Conservation (phyloP, 306 rosid species). For the Geum urbanum region DNA sequence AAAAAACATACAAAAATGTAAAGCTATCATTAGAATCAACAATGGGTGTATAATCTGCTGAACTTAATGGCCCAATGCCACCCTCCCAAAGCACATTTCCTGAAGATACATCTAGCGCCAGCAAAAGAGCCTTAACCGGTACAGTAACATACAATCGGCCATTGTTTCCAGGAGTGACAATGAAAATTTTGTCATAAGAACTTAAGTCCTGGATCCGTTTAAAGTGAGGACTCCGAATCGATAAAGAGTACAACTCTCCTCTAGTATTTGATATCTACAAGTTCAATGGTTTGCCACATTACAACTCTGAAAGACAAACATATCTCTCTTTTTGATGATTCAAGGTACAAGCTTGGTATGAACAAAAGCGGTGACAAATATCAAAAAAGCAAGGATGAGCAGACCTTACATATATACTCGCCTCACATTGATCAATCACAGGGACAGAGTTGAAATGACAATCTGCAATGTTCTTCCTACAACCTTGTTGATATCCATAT, state of each 20-base stretch:
- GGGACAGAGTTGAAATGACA: slow-evolving; percentile 64
- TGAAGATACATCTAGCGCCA: slow-evolving; percentile 63
- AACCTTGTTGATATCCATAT: slow-evolving; percentile 64
- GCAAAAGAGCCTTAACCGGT: slow-evolving; percentile 48
- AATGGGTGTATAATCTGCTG: slow-evolving; percentile 42
- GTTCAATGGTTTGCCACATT: neutral
- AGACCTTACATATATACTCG: slow-evolving; percentile 63
- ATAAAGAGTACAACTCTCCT: slow-evolving; percentile 64
- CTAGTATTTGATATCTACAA: slow-evolving; percentile 65
- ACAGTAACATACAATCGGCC: slow-evolving; percentile 66
- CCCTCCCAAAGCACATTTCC: slow-evolving; percentile 73
- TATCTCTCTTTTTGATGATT: neutral
- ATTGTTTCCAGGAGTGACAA: slow-evolving; percentile 68
- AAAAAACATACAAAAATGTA: neutral
- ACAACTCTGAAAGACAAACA: neutral
- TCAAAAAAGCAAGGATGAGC: slow-evolving; percentile 12
- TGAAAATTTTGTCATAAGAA: slow-evolving; percentile 49
- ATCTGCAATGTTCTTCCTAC: slow-evolving; percentile 45
- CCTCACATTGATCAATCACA: slow-evolving; percentile 77
- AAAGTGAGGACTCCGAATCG: slow-evolving; percentile 46
- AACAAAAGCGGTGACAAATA: neutral
- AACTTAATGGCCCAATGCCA: slow-evolving; percentile 62
- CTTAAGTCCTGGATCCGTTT: slow-evolving; percentile 80
- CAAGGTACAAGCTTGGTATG: neutral
- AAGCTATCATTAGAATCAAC: slow-evolving; percentile 72